These are phyloP conservation scores for Cicer judaicum DNA, from an alignment of 306 rosid species.

Conservation along the genomic window DNA sequence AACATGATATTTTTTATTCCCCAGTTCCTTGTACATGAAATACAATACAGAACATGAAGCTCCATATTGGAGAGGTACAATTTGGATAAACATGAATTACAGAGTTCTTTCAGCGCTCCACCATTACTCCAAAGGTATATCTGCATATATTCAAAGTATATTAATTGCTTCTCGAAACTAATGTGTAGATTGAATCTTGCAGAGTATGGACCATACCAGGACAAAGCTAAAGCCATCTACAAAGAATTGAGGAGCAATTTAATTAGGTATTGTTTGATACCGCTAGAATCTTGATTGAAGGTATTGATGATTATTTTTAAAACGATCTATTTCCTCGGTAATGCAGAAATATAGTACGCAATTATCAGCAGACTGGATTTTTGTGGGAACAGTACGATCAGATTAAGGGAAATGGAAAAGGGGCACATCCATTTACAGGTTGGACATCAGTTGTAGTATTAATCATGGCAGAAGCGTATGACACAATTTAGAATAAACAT, in stretches of 20 bases:
- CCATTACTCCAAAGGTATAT: slow-evolving; percentile 85
- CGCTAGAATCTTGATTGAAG: not conserved
- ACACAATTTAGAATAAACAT: slow-evolving; percentile 45
- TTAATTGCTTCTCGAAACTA: slow-evolving; percentile 19
- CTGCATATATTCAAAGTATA: slow-evolving; percentile 29
- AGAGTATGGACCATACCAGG: slow-evolving; percentile 79
- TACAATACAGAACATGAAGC: slow-evolving; percentile 82
- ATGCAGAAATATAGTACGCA: slow-evolving; percentile 63
- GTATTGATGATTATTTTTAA: not conserved
- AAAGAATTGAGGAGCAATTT: slow-evolving; percentile 77
- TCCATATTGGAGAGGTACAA: slow-evolving; percentile 93
- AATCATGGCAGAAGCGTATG: slow-evolving; percentile 82
- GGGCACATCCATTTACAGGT: slow-evolving; percentile 85
- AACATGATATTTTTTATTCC: slow-evolving; percentile 12
- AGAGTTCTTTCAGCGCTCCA: slow-evolving; percentile 83
- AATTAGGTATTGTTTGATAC: slow-evolving; percentile 60
- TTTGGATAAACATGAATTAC: slow-evolving; percentile 88
- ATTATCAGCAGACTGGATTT: slow-evolving; percentile 68
- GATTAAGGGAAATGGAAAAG: slow-evolving; percentile 79
- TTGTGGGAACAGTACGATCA: slow-evolving; percentile 96
- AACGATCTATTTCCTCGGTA: not conserved
- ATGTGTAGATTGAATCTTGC: slow-evolving; percentile 40
- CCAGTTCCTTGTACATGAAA: slow-evolving; percentile 88
- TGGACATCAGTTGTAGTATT: slow-evolving; percentile 87
- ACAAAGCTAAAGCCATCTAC: slow-evolving; percentile 67